phyloP scores from a whole-genome alignment of 306 rosid species.

The Pyrus bretschneideri region DNA sequence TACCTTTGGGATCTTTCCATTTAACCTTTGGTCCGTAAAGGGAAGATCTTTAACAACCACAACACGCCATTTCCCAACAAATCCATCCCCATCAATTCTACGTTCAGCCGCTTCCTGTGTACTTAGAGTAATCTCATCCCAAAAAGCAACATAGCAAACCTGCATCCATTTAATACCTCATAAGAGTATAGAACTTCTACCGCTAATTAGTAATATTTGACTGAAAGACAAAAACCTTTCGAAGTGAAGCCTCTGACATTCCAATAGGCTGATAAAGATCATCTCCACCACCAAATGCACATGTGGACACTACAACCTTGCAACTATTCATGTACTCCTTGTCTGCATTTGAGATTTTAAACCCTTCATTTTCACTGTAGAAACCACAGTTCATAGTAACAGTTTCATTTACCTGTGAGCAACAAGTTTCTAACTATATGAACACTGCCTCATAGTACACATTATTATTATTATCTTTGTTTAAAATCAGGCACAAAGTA shows the following conservation, averaged over 20 bases:
- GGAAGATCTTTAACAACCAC: slow-evolving; percentile 85
- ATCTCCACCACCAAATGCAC: slow-evolving; percentile 99
- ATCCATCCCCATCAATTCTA: slow-evolving; percentile 53
- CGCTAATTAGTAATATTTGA: slow-evolving; percentile 8
- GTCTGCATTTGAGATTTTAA: slow-evolving; percentile 68
- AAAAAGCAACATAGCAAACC: slow-evolving; percentile 94
- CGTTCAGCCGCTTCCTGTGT: slow-evolving; percentile 56
- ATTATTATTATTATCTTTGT: not conserved
- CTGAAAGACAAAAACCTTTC: slow-evolving; percentile 46
- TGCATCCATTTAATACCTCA: slow-evolving; percentile 42
- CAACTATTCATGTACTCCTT: slow-evolving; percentile 57
- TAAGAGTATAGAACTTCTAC: slow-evolving; percentile 28
- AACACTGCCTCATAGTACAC: not conserved
- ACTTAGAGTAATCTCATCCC: slow-evolving; percentile 87
- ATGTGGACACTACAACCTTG: slow-evolving; percentile 75
- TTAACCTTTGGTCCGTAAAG: slow-evolving; percentile 82
- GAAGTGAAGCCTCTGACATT: slow-evolving; percentile 66
- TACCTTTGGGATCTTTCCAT: slow-evolving; percentile 97
- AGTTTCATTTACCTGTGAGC: slow-evolving; percentile 55
- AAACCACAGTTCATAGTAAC: slow-evolving; percentile 76
- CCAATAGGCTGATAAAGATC: slow-evolving; percentile 99
- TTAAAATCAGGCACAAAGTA: not conserved
- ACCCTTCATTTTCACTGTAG: slow-evolving; percentile 71
- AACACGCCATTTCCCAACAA: slow-evolving; percentile 83
- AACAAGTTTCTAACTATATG: slow-evolving; percentile 9